Conservation (phyloP, 192 early-diverging fungal genomes). For the Backusella luteola region DNA sequence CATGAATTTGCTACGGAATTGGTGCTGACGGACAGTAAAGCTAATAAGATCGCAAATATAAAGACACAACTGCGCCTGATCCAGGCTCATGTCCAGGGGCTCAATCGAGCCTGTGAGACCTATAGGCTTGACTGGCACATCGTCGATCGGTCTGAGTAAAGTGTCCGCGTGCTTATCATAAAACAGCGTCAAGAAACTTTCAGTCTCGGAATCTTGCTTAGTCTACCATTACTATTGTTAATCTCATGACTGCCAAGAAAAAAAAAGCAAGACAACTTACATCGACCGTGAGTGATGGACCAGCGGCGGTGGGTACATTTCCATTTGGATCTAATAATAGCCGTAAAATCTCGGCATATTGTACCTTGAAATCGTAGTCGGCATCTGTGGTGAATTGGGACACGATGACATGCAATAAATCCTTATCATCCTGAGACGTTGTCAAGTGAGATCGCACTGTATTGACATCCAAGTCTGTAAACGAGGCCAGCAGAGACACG, state of each 20-base stretch:
- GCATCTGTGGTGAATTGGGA: constrained; percentile 57
- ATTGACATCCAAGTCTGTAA: constrained; percentile 80
- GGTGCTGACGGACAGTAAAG: constrained; percentile 71
- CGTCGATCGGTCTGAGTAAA: constrained; percentile 65
- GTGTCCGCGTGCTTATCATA: constrained; percentile 64
- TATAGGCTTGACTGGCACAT: constrained; percentile 41
- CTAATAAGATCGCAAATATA: constrained; percentile 78
- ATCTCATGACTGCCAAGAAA: neutral
- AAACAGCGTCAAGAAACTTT: constrained; percentile 79
- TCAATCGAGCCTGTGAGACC: constrained; percentile 12
- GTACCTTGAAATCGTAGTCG: constrained; percentile 65
- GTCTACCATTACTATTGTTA: neutral
- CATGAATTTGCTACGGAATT: constrained; percentile 75
- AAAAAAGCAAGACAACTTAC: constrained; percentile 23
- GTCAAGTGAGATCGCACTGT: constrained; percentile 66
- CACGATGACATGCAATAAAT: constrained; percentile 70
- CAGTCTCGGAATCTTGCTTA: constrained; percentile 55
- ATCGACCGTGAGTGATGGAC: constrained; percentile 30
- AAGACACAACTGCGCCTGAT: constrained; percentile 44
- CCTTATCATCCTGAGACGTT: constrained; percentile 57
- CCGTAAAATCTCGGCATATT: constrained; percentile 75
- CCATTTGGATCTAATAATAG: constrained; percentile 67
- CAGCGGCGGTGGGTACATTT: neutral
- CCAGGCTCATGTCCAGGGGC: constrained; percentile 19
- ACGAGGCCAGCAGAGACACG: constrained; percentile 65